Evolutionary conservation across 2,329 filamentous ascomycete genomes (phyloP).

Genomic region (Calonectria naviculata): DNA sequence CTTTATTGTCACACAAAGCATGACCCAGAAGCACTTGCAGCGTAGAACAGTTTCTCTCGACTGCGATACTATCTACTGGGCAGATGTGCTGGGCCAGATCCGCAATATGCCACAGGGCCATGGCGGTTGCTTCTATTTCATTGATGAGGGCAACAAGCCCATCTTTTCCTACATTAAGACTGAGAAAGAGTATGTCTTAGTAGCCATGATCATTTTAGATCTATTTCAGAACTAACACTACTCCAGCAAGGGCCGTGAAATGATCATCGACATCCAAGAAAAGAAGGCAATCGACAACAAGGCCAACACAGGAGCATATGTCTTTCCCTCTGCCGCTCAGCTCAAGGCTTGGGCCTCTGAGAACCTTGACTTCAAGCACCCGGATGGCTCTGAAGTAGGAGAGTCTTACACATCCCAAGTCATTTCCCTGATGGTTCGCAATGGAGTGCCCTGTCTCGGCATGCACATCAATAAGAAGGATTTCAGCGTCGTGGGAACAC

Average conservation of each 20-base stretch:
- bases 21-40: background rate
- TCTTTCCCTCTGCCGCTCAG: background rate
- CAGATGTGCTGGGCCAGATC: background rate
- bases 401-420: background rate
- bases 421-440: background rate
- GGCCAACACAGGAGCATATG: background rate
- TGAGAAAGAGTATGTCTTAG: background rate
- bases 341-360: background rate
- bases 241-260: background rate
- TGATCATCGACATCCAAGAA: background rate
- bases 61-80: background rate
- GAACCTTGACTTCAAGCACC: background rate
- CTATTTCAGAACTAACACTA: background rate
- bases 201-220: background rate
- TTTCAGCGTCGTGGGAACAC: background rate
- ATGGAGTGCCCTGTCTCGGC: background rate
- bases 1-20: background rate
- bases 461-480: background rate
- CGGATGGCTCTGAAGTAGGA: background rate
- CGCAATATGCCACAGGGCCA: background rate
- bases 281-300: conserved; percentile 4
- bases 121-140: conserved; percentile 4
- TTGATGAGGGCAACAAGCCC: background rate
- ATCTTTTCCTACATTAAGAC: background rate
- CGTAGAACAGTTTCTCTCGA: background rate